Conservation (phyloP, 495 filamentous ascomycete genomes). For the Sabuloglossum arenarium region DNA sequence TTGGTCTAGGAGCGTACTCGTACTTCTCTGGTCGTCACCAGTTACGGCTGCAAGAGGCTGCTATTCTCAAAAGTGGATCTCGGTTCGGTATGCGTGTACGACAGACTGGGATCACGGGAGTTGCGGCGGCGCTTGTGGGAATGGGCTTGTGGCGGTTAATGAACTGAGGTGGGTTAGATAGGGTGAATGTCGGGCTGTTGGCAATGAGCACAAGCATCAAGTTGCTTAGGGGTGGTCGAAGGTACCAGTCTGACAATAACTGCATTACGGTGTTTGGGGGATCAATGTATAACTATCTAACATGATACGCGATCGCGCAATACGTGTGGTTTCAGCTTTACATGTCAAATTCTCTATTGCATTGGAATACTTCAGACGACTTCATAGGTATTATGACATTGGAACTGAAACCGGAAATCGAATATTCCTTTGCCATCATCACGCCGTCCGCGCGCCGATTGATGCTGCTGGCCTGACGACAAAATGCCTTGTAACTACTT, state of each 20-base stretch:
- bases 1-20: slow-evolving; percentile 77
- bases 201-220: neutral
- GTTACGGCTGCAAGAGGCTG: slow-evolving; percentile 43
- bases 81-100: slow-evolving; percentile 61
- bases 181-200: too few species aligned
- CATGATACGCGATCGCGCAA: neutral
- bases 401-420: neutral
- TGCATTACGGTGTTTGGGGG: neutral
- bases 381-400: neutral
- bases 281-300: neutral
- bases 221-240: too few species aligned
- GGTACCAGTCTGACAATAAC: too few species aligned
- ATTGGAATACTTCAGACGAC: neutral
- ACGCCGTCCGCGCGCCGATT: neutral
- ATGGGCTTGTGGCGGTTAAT: slow-evolving; percentile 41
- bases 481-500: neutral
- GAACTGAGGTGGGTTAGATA: slow-evolving; percentile 23
- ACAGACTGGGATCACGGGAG: slow-evolving; percentile 44
- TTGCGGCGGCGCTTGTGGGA: slow-evolving; percentile 46
- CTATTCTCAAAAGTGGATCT: slow-evolving; percentile 47
- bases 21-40: slow-evolving; percentile 63
- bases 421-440: neutral
- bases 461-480: neutral
- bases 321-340: neutral
- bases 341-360: neutral